Conservation (phyloP, 768 basidiomycete genomes). For the Russula earlei region DNA sequence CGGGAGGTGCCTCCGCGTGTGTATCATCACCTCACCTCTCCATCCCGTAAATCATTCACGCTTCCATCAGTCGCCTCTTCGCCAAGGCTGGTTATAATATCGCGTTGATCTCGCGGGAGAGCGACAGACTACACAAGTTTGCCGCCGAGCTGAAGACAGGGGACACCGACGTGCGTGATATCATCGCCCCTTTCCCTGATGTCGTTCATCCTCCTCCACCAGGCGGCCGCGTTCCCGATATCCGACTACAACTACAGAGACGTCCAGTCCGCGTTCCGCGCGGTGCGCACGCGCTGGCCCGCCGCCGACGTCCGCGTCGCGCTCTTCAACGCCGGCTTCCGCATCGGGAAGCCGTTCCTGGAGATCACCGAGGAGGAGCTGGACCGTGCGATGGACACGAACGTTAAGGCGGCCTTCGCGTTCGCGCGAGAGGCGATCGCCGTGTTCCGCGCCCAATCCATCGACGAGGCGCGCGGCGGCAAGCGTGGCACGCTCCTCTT, state of each 20-base stretch:
- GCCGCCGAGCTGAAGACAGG: slow-evolving; percentile 28
- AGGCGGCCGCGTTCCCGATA: slow-evolving; percentile 34
- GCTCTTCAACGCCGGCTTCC: slow-evolving; percentile 32
- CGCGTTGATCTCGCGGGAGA: slow-evolving; percentile 32
- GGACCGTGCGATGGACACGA: slow-evolving; percentile 24
- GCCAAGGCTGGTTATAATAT: slow-evolving; percentile 33
- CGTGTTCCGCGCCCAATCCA: slow-evolving; percentile 27
- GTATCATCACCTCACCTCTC: slow-evolving; percentile 8
- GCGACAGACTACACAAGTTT: slow-evolving; percentile 27
- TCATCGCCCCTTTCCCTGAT: too few relatives aligned
- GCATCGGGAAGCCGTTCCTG: slow-evolving; percentile 32
- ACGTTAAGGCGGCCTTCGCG: slow-evolving; percentile 32
- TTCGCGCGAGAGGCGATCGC: slow-evolving; percentile 30
- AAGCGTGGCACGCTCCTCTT: slow-evolving; percentile 36
- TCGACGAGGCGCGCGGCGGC: slow-evolving; percentile 24
- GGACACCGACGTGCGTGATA: slow-evolving; percentile 29
- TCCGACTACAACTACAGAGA: slow-evolving; percentile 27
- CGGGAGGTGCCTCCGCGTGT: slow-evolving; percentile 34
- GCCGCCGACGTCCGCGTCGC: slow-evolving; percentile 31
- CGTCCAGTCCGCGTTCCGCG: slow-evolving; percentile 27
- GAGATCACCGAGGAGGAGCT: slow-evolving; percentile 32
- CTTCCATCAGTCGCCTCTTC: slow-evolving; percentile 28
- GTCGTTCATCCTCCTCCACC: neutral
- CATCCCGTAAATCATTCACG: neutral
- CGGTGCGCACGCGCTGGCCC: slow-evolving; percentile 28